phyloP scores from a whole-genome alignment of 805 yeast genomes.

The Schwanniomyces yamadae region DNA sequence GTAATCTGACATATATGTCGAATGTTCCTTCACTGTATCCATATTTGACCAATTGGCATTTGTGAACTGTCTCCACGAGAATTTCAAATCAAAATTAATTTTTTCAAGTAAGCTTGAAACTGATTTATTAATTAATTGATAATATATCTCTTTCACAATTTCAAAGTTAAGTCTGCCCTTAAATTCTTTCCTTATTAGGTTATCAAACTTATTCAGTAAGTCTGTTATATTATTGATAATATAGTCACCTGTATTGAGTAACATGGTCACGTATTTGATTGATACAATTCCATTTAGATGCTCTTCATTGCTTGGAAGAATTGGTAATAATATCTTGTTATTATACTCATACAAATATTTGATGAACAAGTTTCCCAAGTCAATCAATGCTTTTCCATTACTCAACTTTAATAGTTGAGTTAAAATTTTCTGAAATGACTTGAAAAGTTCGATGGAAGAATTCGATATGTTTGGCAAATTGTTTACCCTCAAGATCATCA shows the following conservation, averaged over 20 bases:
- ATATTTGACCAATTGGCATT: constrained; percentile 66
- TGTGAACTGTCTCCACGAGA: constrained; percentile 84
- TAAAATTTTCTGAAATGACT: constrained; percentile 69
- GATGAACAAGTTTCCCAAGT: constrained; percentile 58
- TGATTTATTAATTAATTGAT: constrained; percentile 56
- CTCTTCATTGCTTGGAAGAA: constrained; percentile 43
- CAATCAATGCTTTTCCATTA: constrained; percentile 47
- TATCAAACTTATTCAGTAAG: constrained; percentile 59
- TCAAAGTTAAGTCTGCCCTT: constrained; percentile 52
- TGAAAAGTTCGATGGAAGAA: constrained; percentile 84
- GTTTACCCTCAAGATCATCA: constrained; percentile 41
- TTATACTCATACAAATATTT: constrained; percentile 57
- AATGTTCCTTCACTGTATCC: constrained; percentile 67
- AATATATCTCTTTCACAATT: constrained; percentile 52
- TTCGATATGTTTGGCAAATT: constrained; percentile 69
- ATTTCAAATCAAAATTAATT: constrained; percentile 58
- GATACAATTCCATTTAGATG: constrained; percentile 58
- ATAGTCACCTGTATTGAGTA: constrained; percentile 88
- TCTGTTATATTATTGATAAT: constrained; percentile 77
- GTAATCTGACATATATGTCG: constrained; percentile 65
- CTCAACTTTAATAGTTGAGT: constrained; percentile 54
- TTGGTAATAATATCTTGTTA: constrained; percentile 30
- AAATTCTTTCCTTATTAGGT: constrained; percentile 34
- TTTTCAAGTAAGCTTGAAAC: constrained; percentile 56
- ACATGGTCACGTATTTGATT: constrained; percentile 62